Evolutionary conservation across 306 rosid genomes (phyloP).

Genomic region (Quercus dentata): DNA sequence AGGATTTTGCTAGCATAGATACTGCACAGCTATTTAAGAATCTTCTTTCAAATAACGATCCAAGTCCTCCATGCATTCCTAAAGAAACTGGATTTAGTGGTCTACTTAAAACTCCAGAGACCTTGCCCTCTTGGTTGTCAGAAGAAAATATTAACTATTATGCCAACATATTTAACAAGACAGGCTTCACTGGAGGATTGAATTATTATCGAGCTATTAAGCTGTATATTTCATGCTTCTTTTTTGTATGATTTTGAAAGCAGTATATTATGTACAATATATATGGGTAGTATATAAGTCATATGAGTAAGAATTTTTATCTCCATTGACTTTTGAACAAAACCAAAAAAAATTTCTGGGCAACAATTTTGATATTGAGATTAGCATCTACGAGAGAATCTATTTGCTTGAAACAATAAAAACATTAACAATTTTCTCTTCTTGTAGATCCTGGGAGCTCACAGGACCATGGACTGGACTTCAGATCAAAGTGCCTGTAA

Average conservation of each 20-base stretch:
- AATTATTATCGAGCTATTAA: slow-evolving; percentile 65
- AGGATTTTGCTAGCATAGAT: slow-evolving; percentile 50
- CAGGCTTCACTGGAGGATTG: slow-evolving; percentile 75
- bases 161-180: slow-evolving; percentile 52
- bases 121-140: slow-evolving; percentile 73
- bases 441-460: slow-evolving; percentile 73
- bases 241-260: background rate
- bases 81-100: slow-evolving; percentile 51
- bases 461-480: slow-evolving; percentile 64
- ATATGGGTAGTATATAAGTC: no score
- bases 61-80: slow-evolving; percentile 39
- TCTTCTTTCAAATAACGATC: slow-evolving; percentile 37
- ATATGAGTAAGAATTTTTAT: no score
- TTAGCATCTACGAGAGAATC: background rate
- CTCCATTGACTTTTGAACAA: no score
- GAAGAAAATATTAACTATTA: slow-evolving; percentile 61
- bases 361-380: background rate
- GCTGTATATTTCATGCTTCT: slow-evolving; percentile 41
- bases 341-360: background rate
- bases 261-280: background rate
- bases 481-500: slow-evolving; percentile 62
- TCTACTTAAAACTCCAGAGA: slow-evolving; percentile 13
- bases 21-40: slow-evolving; percentile 36
- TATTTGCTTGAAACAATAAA: background rate
- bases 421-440: slow-evolving; percentile 6